Percentiles rank a stretch among this genome's conserved stretches.
phyloP scores from a whole-genome alignment of 768 basidiomycete genomes.

The Lactarius sanguifluus region DNA sequence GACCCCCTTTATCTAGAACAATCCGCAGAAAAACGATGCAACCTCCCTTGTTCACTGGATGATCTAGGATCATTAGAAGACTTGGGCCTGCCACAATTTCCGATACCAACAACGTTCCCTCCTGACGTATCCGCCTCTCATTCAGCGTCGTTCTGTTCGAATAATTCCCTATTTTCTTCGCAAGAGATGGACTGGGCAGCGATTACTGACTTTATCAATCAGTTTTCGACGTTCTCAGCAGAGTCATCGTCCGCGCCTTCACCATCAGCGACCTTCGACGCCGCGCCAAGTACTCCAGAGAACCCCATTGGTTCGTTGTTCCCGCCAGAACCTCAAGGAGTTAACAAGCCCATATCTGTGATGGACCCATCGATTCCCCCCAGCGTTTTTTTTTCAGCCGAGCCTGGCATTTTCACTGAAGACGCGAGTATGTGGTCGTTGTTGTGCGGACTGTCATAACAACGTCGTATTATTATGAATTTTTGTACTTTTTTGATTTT shows the following conservation, averaged over 20 bases:
- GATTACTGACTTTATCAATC: neutral
- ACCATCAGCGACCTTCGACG: neutral
- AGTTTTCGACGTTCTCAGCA: neutral
- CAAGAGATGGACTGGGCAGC: neutral
- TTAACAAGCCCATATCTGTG: neutral
- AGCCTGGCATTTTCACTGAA: neutral
- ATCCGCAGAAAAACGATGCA: neutral
- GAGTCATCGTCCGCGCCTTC: neutral
- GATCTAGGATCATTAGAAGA: slow-evolving; percentile 1
- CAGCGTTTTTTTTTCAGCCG: neutral
- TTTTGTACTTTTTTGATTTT: neutral
- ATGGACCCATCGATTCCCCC: slow-evolving; percentile 13
- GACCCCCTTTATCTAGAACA: neutral
- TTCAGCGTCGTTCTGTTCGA: neutral
- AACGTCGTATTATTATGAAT: neutral
- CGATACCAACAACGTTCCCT: neutral
- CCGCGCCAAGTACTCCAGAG: neutral
- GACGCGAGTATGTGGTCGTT: neutral
- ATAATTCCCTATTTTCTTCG: neutral
- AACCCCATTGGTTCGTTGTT: neutral
- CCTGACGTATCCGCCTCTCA: neutral
- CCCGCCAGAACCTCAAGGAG: no score
- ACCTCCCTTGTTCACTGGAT: neutral
- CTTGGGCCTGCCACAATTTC: neutral
- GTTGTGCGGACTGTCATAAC: neutral